Evolutionary conservation across 192 early-diverging fungal species (phyloP).

Genomic region (Backusella tuberculispora): DNA sequence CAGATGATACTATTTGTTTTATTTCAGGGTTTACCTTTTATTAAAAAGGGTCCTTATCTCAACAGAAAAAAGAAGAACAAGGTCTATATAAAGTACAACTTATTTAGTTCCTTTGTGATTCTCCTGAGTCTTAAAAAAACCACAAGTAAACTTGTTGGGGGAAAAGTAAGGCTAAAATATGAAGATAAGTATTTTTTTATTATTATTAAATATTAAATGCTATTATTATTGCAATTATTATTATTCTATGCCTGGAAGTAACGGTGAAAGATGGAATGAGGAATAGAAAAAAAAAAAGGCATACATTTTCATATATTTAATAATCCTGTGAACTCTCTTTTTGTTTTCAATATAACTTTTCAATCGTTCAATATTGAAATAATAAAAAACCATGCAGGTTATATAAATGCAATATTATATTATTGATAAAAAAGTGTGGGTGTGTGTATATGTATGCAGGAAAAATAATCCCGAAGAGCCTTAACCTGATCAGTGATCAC

Average conservation of each 20-base stretch:
- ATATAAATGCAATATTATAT: not conserved
- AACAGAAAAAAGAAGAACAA: not conserved
- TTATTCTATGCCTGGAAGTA: too few relatives aligned
- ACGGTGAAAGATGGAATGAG: too few relatives aligned
- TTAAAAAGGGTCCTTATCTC: not conserved
- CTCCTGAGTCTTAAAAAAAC: slow-evolving; percentile 8
- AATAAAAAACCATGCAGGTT: not conserved
- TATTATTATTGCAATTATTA: too few relatives aligned
- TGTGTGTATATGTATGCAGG: not conserved
- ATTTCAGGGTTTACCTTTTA: not conserved
- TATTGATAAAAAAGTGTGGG: not conserved
- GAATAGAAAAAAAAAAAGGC: not conserved
- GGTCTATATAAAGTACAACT: too few relatives aligned
- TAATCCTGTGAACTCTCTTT: not conserved
- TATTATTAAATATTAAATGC: too few relatives aligned
- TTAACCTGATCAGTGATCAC: not conserved
- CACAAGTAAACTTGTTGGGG: not conserved
- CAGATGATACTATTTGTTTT: not conserved
- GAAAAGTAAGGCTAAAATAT: too few relatives aligned
- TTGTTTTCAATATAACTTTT: not conserved
- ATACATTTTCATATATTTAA: too few relatives aligned
- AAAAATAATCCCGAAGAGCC: not conserved
- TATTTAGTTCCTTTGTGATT: slow-evolving; percentile 3
- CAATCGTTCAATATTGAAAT: not conserved
- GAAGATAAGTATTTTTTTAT: too few relatives aligned